Base-by-base conservation (phyloP, 306 rosid species). In the Quercus rubra region DNA sequence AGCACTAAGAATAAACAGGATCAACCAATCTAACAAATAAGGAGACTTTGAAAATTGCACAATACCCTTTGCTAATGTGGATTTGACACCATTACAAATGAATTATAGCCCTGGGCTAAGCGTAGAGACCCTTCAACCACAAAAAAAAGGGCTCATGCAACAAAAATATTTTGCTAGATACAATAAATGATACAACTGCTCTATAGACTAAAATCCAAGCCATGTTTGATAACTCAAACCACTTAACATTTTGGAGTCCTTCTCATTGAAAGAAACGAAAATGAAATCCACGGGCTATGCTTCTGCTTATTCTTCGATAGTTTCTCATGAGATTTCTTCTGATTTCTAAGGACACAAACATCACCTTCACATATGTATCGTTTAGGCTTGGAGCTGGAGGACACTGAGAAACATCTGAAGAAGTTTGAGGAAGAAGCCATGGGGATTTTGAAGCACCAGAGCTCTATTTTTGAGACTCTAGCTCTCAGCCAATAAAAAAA, bases 341-440 rank as follows among this genome's bases (percentile, higher is more conserved):
- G 81, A 14, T 71, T 54, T 52, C 74, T 88, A 0, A 90, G 83
- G 74, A 86, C 83, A 74, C 97, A 90, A 66, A 80, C 90, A 79
- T 90, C 84, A 6, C 92, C 93, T 31, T 89, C 79, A 78, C 97
- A 92, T 38, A 75, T 54, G 71, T 74, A 86, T 35, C 73, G 72
- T 49, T 87, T 85, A 14, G 89, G 76, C 49, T 70, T 71, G 4
- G 84, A 71, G 7, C 59, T 71, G 4, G 82, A 63, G 7, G 82
- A n/a, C 17, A 87, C 90, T 20, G 89, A 86, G 81, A 87, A 92
- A 86, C 94, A 88, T 6, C 90, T 41, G 68, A 89, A 88, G 41
- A 90, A 61, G 87, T 57, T 83, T 77, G 92, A 82, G n/a, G 89
- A 59, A 73, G 85, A 13, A 79, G 81, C 83, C 97, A 92, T 84